These are phyloP conservation scores for Exophiala lecanii-corni DNA, from an alignment of 2,329 filamentous ascomycete genomes.

Conservation along the genomic window DNA sequence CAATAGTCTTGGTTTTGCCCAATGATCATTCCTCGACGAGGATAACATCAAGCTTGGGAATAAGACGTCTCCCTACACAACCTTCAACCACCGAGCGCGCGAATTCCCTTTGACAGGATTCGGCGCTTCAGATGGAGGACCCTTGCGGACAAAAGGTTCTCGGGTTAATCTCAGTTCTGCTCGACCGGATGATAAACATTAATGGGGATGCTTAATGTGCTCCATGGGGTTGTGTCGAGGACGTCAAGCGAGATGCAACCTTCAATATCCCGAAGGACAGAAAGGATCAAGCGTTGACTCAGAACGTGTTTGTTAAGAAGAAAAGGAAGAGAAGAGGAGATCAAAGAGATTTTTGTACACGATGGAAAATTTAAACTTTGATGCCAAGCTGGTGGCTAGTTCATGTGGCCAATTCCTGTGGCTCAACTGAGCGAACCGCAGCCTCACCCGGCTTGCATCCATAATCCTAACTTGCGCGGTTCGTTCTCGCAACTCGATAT, in stretches of 20 bases:
- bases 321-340: slow-evolving; percentile 2
- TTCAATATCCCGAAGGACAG: slow-evolving; percentile 2
- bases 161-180: slow-evolving; percentile 23
- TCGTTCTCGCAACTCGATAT: too few species aligned
- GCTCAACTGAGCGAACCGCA: neutral
- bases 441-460: too few species aligned
- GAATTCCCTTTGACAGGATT: slow-evolving; percentile 10
- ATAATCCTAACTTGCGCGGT: too few species aligned
- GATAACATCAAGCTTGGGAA: slow-evolving; percentile 25
- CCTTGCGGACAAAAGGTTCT: slow-evolving; percentile 12
- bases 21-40: slow-evolving; percentile 25
- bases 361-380: neutral
- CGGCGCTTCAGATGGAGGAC: slow-evolving; percentile 11
- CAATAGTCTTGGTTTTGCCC: slow-evolving; percentile 25
- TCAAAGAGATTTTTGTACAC: neutral
- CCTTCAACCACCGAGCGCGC: slow-evolving; percentile 16
- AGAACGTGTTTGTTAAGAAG: slow-evolving; percentile 13
- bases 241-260: slow-evolving; percentile 15
- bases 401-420: neutral
- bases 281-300: slow-evolving; percentile 16
- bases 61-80: slow-evolving; percentile 24
- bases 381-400: slow-evolving; percentile 4
- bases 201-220: slow-evolving; percentile 18
- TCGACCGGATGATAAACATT: slow-evolving; percentile 22
- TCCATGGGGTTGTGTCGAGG: slow-evolving; percentile 14